Evolutionary conservation across 371 early-diverging fungal species (phyloP).

Genomic region (Dichotomocladium elegans): DNA sequence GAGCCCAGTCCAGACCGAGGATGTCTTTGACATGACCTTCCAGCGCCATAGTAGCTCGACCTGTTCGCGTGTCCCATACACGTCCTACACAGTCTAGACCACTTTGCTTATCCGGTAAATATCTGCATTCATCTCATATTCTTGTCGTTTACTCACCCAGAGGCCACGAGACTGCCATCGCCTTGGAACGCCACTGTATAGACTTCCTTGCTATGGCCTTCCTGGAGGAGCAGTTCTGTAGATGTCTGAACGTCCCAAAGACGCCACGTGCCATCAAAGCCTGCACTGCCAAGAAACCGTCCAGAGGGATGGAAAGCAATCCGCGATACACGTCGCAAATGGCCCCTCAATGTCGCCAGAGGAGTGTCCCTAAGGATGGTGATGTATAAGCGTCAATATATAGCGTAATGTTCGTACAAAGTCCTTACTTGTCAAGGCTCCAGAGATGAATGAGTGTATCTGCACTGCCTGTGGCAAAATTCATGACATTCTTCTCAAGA

Average conservation of each 20-base stretch:
- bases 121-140: neutral
- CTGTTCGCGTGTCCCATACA: conserved; percentile 95
- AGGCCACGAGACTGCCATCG: conserved; percentile 89
- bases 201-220: conserved; percentile 92
- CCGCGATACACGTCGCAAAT: conserved; percentile 79
- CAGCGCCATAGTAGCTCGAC: conserved; percentile 82
- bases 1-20: conserved; percentile 85
- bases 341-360: conserved; percentile 75
- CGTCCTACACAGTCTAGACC: conserved; percentile 89
- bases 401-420: neutral
- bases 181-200: conserved; percentile 87
- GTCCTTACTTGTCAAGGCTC: conserved; percentile 63
- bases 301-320: conserved; percentile 92
- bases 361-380: conserved; percentile 64
- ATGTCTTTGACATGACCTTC: conserved; percentile 93
- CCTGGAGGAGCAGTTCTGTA: conserved; percentile 82
- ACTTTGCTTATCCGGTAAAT: conserved; percentile 23
- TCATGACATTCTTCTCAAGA: conserved; percentile 57
- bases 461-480: conserved; percentile 80
- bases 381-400: neutral
- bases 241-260: conserved; percentile 86
- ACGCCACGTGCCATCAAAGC: conserved; percentile 92
- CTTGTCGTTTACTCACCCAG: conserved; percentile 68
- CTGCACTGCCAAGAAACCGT: conserved; percentile 81
- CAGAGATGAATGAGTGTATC: conserved; percentile 81